Evolutionary conservation across 1,139 yeast species (phyloP), one percentile per base, ranked within the genome.

Genomic region (Zygosaccharomyces pseudobailii): DNA sequence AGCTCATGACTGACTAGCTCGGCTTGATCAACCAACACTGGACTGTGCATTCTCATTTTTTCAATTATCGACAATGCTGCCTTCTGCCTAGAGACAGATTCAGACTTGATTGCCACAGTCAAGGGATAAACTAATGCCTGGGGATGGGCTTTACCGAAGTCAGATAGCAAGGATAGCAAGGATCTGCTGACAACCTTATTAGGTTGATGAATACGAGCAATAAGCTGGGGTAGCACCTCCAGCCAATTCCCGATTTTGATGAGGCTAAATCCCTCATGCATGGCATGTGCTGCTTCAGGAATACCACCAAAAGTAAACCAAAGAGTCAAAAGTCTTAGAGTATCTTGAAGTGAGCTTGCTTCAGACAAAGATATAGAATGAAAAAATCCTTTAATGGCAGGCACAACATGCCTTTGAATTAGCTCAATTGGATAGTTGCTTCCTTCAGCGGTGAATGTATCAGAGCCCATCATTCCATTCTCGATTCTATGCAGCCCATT

Each of bases 271-370:
- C 99, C 98, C 59, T 89, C 96, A 36, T 82, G 76, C 79, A 94
- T 84, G 0, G 97, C 95, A 49, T 79, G 83, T 0, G 96, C 87
- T 2, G 96, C 96, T 53, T 89, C 97, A 1, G 87, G 80, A 41
- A 85, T 76, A 27, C 97, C 97, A 62, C 98, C 98, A 70, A 87
- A 92, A 42, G 87, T 87, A 69, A 92, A 89, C 98, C 98, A 94
- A 43, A 94, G 72, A 0, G 97, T 92, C 49, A 94, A 73, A 53
- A 94, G 73, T 56, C 99, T 78, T 52, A 94, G 71, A 3, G 96
- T 90, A 67, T 94, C 98, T 62, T 94, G 98, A 32, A 94, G 71
- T 1, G 96, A 90, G 57, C 86, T 88, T 0, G 95, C 80, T 53
- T 80, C 82, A 0, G 97, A 89, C 43, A 94, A 71, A 0, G 97